Conservation (phyloP, 306 rosid genomes). For the Citrullus amarus region DNA sequence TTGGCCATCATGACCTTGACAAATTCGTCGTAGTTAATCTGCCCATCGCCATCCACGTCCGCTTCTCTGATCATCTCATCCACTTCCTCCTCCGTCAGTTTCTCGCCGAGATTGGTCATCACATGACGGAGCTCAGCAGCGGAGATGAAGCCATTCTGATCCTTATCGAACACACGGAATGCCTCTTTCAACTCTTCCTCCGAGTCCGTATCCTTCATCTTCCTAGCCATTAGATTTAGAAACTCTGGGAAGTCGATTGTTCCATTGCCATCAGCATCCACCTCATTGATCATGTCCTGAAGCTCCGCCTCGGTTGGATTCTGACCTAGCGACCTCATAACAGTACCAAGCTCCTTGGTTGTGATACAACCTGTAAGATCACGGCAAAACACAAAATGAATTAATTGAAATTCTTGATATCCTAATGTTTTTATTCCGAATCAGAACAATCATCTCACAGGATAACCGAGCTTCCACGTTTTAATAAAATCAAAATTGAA, state of each 20-base stretch:
- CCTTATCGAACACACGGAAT: slow-evolving; percentile 78
- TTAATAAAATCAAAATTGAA: too few species aligned
- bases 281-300: slow-evolving; percentile 87
- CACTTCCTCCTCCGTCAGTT: slow-evolving; percentile 77
- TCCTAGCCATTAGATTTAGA: slow-evolving; percentile 80
- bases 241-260: slow-evolving; percentile 83
- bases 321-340: slow-evolving; percentile 83
- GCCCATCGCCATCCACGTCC: slow-evolving; percentile 90
- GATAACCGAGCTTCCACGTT: background rate
- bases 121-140: slow-evolving; percentile 92
- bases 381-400: background rate
- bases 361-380: slow-evolving; percentile 57
- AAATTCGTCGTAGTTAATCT: slow-evolving; percentile 72
- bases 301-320: slow-evolving; percentile 91
- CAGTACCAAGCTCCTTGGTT: slow-evolving; percentile 88
- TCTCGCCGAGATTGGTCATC: slow-evolving; percentile 87
- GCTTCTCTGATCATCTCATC: slow-evolving; percentile 92
- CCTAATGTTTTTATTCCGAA: background rate
- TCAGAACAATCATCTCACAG: background rate
- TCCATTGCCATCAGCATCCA: slow-evolving; percentile 79
- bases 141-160: slow-evolving; percentile 84
- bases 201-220: slow-evolving; percentile 86
- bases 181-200: slow-evolving; percentile 89
- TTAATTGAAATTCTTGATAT: background rate
- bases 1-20: slow-evolving; percentile 94